phyloP scores from a whole-genome alignment of 176 grass and related monocot genomes.

The Eleusine indica region DNA sequence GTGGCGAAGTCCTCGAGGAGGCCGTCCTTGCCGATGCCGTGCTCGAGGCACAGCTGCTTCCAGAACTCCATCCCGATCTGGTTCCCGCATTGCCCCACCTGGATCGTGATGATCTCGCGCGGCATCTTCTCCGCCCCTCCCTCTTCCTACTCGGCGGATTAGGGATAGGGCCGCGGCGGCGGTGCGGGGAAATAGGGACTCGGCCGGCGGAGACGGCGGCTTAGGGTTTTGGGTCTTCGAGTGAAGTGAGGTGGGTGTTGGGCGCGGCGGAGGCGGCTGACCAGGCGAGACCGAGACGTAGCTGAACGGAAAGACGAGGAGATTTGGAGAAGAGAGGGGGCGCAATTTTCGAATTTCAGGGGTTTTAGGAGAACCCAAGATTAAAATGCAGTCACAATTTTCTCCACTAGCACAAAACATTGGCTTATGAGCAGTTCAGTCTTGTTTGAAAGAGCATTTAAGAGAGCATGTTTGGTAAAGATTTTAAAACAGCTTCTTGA shows the following conservation, averaged over 20 bases:
- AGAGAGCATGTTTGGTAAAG: too few relatives aligned
- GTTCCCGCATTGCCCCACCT: conserved; percentile 99
- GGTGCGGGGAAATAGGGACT: neutral
- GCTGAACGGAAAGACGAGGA: neutral
- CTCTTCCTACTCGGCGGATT: neutral
- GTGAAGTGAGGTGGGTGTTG: neutral
- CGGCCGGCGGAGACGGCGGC: conserved; percentile 11
- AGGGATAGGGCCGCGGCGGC: conserved; percentile 3
- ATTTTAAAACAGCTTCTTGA: too few relatives aligned
- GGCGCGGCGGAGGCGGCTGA: neutral
- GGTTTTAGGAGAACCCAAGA: neutral
- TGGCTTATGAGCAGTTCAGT: too few relatives aligned
- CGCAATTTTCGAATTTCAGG: conserved; percentile 45
- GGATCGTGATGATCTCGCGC: conserved; percentile 98
- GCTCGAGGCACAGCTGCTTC: conserved; percentile 99
- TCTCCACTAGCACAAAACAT: too few relatives aligned
- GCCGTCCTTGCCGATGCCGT: conserved; percentile 97
- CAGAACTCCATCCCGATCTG: conserved; percentile 99
- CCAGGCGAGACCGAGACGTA: neutral
- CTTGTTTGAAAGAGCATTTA: too few relatives aligned
- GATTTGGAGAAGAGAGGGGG: neutral
- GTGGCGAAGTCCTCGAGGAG: conserved; percentile 99
- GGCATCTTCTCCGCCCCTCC: conserved; percentile 48
- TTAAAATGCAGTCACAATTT: too few relatives aligned
- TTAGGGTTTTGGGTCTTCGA: conserved; percentile 49